These are phyloP conservation scores for Apiospora saccharicola DNA, from an alignment of 2,329 filamentous ascomycete genomes.

Conservation along the genomic window DNA sequence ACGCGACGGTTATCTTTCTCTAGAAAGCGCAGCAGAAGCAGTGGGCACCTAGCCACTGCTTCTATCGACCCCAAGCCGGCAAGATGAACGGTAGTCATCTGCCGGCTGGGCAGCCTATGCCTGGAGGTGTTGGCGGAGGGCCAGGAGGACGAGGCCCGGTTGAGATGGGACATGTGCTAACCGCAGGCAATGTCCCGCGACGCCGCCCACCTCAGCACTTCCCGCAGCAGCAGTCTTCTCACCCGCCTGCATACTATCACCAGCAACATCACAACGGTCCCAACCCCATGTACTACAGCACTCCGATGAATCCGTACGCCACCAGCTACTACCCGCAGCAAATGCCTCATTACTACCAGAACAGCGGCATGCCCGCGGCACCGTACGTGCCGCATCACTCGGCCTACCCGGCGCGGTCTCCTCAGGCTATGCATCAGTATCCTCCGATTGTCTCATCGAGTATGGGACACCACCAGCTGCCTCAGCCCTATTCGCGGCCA, in stretches of 20 bases:
- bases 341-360: slow-evolving; percentile 69
- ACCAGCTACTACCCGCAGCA: slow-evolving; percentile 61
- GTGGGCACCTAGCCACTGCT: slow-evolving; percentile 37
- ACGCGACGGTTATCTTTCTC: slow-evolving; percentile 7
- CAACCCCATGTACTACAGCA: slow-evolving; percentile 55
- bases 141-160: slow-evolving; percentile 33
- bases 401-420: slow-evolving; percentile 32
- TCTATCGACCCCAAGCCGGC: slow-evolving; percentile 64
- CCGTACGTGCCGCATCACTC: slow-evolving; percentile 44
- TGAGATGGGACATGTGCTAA: slow-evolving; percentile 43
- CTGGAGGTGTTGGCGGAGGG: slow-evolving; percentile 47
- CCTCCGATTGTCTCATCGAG: slow-evolving; percentile 56
- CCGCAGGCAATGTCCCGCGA: slow-evolving; percentile 36
- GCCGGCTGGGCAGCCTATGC: slow-evolving; percentile 76
- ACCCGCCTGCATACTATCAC: slow-evolving; percentile 46
- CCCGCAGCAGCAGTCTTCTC: slow-evolving; percentile 46
- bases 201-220: slow-evolving; percentile 42
- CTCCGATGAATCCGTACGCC: slow-evolving; percentile 59
- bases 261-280: slow-evolving; percentile 52
- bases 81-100: slow-evolving; percentile 81
- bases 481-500: slow-evolving; percentile 56
- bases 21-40: slow-evolving; percentile 34
- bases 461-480: slow-evolving; percentile 43
- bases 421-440: slow-evolving; percentile 56
- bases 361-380: slow-evolving; percentile 52